phyloP scores from a whole-genome alignment of 2,329 filamentous ascomycete species.

The Penicillium sp. region DNA sequence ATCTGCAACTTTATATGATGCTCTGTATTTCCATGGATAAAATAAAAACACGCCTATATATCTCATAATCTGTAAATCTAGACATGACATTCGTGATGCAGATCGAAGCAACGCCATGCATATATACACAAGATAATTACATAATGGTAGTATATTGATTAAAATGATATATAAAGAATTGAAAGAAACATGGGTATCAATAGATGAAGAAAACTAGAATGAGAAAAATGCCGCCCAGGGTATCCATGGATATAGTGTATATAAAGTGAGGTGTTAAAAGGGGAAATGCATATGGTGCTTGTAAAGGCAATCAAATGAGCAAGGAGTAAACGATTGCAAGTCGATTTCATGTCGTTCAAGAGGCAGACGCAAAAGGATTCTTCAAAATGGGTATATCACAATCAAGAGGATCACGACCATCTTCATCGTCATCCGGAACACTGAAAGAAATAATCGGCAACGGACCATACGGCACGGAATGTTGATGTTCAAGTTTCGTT shows the following conservation, averaged over 20 bases:
- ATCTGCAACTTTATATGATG: no score
- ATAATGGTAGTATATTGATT: not conserved
- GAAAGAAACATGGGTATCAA: not conserved
- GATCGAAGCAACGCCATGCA: not conserved
- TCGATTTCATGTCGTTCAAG: not conserved
- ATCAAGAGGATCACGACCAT: not conserved
- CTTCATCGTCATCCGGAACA: constrained; percentile 14
- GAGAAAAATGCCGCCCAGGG: constrained; percentile 9
- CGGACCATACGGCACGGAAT: constrained; percentile 34
- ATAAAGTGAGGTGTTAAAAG: not conserved
- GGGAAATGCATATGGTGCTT: constrained; percentile 1
- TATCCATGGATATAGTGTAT: not conserved
- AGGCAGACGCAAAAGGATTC: constrained; percentile 22
- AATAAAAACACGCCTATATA: no score
- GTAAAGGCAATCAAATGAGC: not conserved
- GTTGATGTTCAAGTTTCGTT: constrained; percentile 33
- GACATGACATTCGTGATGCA: not conserved
- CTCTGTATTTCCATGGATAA: not conserved
- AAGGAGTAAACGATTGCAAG: not conserved
- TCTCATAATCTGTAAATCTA: no score
- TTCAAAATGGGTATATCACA: constrained; percentile 28
- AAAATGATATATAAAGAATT: not conserved
- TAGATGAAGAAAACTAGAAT: not conserved
- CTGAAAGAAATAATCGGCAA: constrained; percentile 36
- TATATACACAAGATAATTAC: not conserved